These are phyloP conservation scores for Russula sp. DNA, from an alignment of 768 basidiomycete species.

Conservation along the genomic window DNA sequence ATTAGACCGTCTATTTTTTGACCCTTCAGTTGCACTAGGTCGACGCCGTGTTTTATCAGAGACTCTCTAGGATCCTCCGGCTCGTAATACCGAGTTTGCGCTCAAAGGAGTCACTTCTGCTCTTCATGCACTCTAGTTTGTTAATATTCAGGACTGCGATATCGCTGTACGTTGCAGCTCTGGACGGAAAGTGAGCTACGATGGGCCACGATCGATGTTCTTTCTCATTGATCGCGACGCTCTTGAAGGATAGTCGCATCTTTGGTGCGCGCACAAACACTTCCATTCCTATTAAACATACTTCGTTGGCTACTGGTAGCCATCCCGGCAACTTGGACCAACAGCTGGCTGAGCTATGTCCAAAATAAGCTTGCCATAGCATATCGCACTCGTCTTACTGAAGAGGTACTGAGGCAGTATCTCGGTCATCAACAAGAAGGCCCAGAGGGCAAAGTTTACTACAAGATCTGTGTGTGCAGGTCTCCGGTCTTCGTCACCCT, in stretches of 20 bases:
- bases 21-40: conserved; percentile 40
- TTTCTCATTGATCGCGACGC: conserved; percentile 1
- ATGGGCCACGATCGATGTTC: neutral
- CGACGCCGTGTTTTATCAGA: conserved; percentile 86
- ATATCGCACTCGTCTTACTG: conserved; percentile 80
- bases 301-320: conserved; percentile 87
- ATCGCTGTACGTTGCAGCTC: conserved; percentile 86
- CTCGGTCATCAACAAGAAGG: conserved; percentile 64
- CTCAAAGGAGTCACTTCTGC: conserved; percentile 81
- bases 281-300: conserved; percentile 78
- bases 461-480: conserved; percentile 67
- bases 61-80: conserved; percentile 65
- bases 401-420: conserved; percentile 76
- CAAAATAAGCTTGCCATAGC: conserved; percentile 91
- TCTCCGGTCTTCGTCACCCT: neutral
- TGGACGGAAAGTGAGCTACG: conserved; percentile 71
- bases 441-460: conserved; percentile 78
- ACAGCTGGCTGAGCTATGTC: conserved; percentile 87
- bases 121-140: conserved; percentile 83
- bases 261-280: conserved; percentile 78
- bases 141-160: conserved; percentile 87
- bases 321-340: conserved; percentile 88
- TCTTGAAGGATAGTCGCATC: conserved; percentile 80
- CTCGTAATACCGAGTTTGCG: conserved; percentile 84
- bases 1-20: neutral